A percentile compares a stretch with the other conserved stretches of the same genome.
Evolutionary conservation across 352 stramenopile species (phyloP).

Genomic region (Phytophthora nicotianae): DNA sequence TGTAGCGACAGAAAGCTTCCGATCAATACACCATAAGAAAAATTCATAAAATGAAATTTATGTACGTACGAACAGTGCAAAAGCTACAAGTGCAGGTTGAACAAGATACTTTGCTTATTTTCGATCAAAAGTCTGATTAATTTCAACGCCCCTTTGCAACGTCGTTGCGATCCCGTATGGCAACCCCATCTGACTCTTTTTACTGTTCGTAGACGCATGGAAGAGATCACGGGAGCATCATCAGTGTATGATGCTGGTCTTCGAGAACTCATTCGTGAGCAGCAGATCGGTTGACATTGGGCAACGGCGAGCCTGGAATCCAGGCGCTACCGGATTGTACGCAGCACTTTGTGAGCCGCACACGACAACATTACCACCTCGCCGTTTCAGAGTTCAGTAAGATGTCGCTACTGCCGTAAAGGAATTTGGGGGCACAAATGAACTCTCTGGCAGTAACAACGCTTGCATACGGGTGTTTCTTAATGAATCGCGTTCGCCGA

Average conservation of each 20-base stretch:
- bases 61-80: constrained; percentile 4
- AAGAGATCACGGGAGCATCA: neutral
- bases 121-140: neutral
- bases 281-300: too few relatives aligned
- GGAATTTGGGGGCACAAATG: neutral
- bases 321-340: too few relatives aligned
- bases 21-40: constrained; percentile 18
- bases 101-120: too few relatives aligned
- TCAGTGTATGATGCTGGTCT: too few relatives aligned
- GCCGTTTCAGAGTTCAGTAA: constrained; percentile 16
- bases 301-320: neutral
- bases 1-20: constrained; percentile 9
- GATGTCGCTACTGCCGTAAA: neutral
- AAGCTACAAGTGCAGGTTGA: too few relatives aligned
- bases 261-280: neutral
- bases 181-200: constrained; percentile 7
- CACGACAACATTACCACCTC: constrained; percentile 13
- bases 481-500: constrained; percentile 21
- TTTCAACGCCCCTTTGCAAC: neutral
- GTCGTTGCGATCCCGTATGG: neutral
- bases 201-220: constrained; percentile 7
- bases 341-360: neutral
- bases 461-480: constrained; percentile 7
- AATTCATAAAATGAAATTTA: constrained; percentile 20
- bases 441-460: constrained; percentile 17